A percentile compares a stretch with the other conserved stretches of the same genome.
Conservation (phyloP, 257 asterid species). For the Solanum pinnatisectum region DNA sequence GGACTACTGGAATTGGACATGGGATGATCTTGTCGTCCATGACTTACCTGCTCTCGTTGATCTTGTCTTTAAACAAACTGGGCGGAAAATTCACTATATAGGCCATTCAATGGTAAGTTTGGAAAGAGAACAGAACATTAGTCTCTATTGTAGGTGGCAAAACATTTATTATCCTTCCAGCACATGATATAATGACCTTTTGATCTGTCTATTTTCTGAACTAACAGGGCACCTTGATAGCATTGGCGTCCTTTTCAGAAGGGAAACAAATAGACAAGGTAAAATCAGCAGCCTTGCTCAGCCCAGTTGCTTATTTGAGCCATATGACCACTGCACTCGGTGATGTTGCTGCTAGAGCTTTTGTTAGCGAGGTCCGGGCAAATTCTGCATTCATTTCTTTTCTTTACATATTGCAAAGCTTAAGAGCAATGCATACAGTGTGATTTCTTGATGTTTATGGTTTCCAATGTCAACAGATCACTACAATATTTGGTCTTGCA, state of each 20-base stretch:
- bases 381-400: neutral
- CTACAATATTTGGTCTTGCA: slow-evolving; percentile 58
- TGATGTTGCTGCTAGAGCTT: slow-evolving; percentile 42
- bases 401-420: neutral
- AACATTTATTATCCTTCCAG: neutral
- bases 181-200: neutral
- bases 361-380: slow-evolving; percentile 57
- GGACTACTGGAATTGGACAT: slow-evolving; percentile 45
- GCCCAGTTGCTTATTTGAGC: slow-evolving; percentile 86
- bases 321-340: slow-evolving; percentile 73
- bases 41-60: slow-evolving; percentile 24
- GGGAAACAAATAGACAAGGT: slow-evolving; percentile 63
- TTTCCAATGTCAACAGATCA: slow-evolving; percentile 30
- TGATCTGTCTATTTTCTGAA: neutral
- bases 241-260: slow-evolving; percentile 66
- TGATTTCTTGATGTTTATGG: neutral
- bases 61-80: slow-evolving; percentile 20
- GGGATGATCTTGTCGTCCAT: slow-evolving; percentile 38
- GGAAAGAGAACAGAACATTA: neutral
- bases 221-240: slow-evolving; percentile 72
- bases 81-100: slow-evolving; percentile 23
- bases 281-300: slow-evolving; percentile 60
- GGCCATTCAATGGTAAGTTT: slow-evolving; percentile 40
- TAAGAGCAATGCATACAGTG: neutral
- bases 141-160: neutral